These are phyloP conservation scores for Chenopodium quinoa DNA, from an alignment of 148 eudicot genomes.

Conservation along the genomic window DNA sequence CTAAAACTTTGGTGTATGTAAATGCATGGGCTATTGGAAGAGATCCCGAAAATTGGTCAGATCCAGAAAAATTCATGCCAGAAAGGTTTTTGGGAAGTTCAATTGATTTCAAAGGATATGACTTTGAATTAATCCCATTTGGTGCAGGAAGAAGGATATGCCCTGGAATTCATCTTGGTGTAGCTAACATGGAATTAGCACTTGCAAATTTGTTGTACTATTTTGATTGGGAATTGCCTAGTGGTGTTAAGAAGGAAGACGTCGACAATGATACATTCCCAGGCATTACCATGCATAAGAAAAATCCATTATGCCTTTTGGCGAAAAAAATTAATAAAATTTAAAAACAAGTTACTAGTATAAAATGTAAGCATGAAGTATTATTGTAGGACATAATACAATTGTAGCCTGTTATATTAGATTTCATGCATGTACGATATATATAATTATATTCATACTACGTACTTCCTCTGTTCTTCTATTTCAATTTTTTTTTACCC, in stretches of 20 bases:
- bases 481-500: too few relatives aligned
- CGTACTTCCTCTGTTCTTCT: too few relatives aligned
- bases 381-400: too few relatives aligned
- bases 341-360: too few relatives aligned
- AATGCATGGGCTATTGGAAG: slow-evolving; percentile 36
- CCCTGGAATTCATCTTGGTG: slow-evolving; percentile 35
- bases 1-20: slow-evolving; percentile 28
- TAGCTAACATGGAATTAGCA: slow-evolving; percentile 30
- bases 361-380: too few relatives aligned
- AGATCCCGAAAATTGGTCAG: slow-evolving; percentile 36
- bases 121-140: slow-evolving; percentile 35
- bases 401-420: too few relatives aligned
- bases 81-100: slow-evolving; percentile 33
- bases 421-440: too few relatives aligned
- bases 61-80: slow-evolving; percentile 29
- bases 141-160: slow-evolving; percentile 46
- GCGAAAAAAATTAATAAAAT: slow-evolving; percentile 5
- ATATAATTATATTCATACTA: too few relatives aligned
- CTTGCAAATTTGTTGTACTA: slow-evolving; percentile 36
- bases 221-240: slow-evolving; percentile 42
- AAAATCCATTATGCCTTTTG: slow-evolving; percentile 27
- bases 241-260: slow-evolving; percentile 28
- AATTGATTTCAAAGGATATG: slow-evolving; percentile 29
- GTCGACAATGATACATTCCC: slow-evolving; percentile 28
- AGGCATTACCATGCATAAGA: slow-evolving; percentile 40